Conservation (phyloP, 345 rosid species). For the Streptanthus diversifolius region DNA sequence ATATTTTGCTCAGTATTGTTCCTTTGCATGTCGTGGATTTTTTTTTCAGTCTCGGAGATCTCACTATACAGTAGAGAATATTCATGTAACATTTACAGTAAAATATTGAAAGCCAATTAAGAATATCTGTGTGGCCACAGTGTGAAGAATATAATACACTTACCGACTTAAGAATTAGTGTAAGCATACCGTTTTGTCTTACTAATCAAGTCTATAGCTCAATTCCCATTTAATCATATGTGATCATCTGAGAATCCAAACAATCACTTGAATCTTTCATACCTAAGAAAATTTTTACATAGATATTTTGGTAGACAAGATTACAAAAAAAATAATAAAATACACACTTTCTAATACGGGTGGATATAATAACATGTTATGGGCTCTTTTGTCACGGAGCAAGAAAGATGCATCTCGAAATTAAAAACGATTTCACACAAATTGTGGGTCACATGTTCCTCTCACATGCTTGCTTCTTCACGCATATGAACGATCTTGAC, state of each 20-base stretch:
- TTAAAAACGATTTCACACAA: background rate
- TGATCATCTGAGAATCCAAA: background rate
- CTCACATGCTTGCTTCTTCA: conserved; percentile 33
- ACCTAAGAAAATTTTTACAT: background rate
- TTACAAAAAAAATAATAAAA: background rate
- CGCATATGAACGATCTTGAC: conserved; percentile 26
- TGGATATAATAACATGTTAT: conserved; percentile 16
- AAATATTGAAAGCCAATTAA: background rate
- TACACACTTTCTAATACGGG: background rate
- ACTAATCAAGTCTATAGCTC: background rate
- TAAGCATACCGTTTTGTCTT: background rate
- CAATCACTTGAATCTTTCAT: background rate
- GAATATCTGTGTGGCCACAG: background rate
- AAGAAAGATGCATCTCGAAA: conserved; percentile 13
- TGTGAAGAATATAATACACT: background rate
- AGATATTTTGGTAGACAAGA: background rate
- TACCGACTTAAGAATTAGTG: background rate
- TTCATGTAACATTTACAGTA: background rate
- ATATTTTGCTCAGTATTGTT: background rate
- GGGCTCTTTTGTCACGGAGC: conserved; percentile 26
- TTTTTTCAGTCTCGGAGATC: background rate
- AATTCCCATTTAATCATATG: background rate
- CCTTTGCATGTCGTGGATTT: background rate
- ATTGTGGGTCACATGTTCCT: conserved; percentile 29
- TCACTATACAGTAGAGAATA: background rate